phyloP scores from a whole-genome alignment of 2,329 filamentous ascomycete species.

The Aureobasidium leucospermi region DNA sequence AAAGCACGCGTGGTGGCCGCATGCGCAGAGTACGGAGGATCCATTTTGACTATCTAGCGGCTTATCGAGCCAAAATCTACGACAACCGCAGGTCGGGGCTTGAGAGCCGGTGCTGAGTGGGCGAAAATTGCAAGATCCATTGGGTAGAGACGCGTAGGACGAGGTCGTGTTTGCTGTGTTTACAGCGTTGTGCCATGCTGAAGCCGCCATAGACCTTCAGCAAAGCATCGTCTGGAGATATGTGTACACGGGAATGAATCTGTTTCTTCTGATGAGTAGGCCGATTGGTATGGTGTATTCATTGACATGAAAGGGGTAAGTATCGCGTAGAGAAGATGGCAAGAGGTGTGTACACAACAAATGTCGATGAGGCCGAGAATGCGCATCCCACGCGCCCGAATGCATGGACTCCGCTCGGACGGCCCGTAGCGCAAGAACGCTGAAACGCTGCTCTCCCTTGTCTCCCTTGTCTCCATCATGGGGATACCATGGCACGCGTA shows the following conservation, averaged over 20 bases:
- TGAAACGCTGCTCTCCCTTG: background rate
- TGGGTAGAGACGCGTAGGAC: conserved; percentile 34
- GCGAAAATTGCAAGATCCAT: conserved; percentile 46
- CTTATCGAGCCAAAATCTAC: conserved; percentile 42
- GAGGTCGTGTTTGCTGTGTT: conserved; percentile 5
- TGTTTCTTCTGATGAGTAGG: background rate
- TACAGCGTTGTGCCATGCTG: conserved; percentile 9
- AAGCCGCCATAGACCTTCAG: conserved; percentile 12
- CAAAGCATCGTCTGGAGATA: conserved; percentile 4
- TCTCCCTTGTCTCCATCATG: background rate
- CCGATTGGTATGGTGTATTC: background rate
- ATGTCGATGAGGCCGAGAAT: background rate
- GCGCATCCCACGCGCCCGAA: conserved; percentile 4
- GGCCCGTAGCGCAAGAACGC: background rate
- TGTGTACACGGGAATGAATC: background rate
- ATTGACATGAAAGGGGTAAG: background rate
- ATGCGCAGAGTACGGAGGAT: conserved; percentile 32
- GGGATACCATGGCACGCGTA: background rate
- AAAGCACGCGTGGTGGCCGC: conserved; percentile 52
- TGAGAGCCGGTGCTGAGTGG: conserved; percentile 37
- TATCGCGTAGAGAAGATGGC: background rate
- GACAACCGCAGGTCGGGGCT: conserved; percentile 44
- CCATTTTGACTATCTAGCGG: conserved; percentile 14
- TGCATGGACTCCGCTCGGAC: conserved; percentile 6
- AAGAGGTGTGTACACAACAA: conserved; percentile 1